Conservation (phyloP, 352 stramenopile species). For the Phytophthora syringae region DNA sequence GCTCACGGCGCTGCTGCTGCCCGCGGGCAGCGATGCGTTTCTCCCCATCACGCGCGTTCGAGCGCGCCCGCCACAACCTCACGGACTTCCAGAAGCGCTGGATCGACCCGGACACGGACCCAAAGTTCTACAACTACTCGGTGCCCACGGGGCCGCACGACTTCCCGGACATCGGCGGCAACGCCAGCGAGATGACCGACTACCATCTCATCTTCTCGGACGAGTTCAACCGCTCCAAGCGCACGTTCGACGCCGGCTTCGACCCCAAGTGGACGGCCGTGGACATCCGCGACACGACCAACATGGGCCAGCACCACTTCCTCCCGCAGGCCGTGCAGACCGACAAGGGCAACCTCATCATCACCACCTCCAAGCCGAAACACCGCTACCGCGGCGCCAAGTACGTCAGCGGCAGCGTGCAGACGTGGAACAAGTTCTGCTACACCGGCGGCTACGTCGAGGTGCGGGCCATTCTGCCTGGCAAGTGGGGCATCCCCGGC, state of each 20-base stretch:
- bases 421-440: conserved; percentile 99
- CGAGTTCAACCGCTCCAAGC: conserved; percentile 95
- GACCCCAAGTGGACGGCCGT: conserved; percentile 97
- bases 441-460: conserved; percentile 98
- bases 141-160: conserved; percentile 57
- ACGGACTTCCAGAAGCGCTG: conserved; percentile 51
- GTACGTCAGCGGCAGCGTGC: conserved; percentile 94
- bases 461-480: conserved; percentile 93
- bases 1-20: conserved; percentile 24
- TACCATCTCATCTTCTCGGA: conserved; percentile 96
- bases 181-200: conserved; percentile 35
- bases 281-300: conserved; percentile 95
- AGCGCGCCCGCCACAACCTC: conserved; percentile 46
- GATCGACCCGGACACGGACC: conserved; percentile 85
- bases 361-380: conserved; percentile 89
- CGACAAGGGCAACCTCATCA: conserved; percentile 94
- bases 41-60: conserved; percentile 33
- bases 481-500: conserved; percentile 93
- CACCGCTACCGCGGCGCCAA: conserved; percentile 74
- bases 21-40: conserved; percentile 23
- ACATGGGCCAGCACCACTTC: conserved; percentile 97
- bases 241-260: conserved; percentile 93
- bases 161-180: conserved; percentile 37
- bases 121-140: conserved; percentile 46
- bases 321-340: conserved; percentile 92